Evolutionary conservation across 2,329 filamentous ascomycete genomes (phyloP), one percentile per base, ranked within the genome.

Genomic region (Neonectria magnoliae): DNA sequence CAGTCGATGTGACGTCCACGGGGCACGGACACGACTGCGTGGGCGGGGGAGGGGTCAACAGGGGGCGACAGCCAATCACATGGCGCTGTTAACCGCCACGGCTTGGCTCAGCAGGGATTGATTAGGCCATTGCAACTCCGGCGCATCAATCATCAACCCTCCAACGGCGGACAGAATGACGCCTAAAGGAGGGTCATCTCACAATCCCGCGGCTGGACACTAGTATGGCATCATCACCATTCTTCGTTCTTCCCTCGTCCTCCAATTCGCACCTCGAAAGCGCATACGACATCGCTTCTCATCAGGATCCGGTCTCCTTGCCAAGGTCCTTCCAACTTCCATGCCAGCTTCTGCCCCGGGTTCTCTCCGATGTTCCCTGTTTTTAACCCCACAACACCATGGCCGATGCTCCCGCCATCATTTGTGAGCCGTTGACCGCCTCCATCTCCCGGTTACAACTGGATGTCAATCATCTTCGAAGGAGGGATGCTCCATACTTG

Each of bases 1-100:
- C 57, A 44, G 48, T 50, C 16, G 29, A 59, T 59, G 57, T 59
- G 57, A 59, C 38, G 57, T 53, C 38, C 36, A 20, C 38, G 44
- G 50, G 45, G 27, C 45, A 29, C 38, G 52, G 50, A 45, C 52
- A 57, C 27, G n/a, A 29, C 48, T 33, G 55, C 44, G 60, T 29
- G 20, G 36, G 52, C 47, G 31, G 41, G 7, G 42, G 45, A 51
- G 22, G 20, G 33, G 45, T 29, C 38, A 16, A 52, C n/a, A 42
- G 20, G 31, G 51, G 27, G 27, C 38, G 13, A 14, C 38, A 10
- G 20, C 57, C 57, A 59, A 59, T 27, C 13, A 31, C 5, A 14
- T 14, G 20, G n/a, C 57, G 38, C 57, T 27, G 57, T 53, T 59
- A 59, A 48, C 57, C 57, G 57, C 57, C 48, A 27, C 18, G 5